A percentile compares a stretch with the other conserved stretches of the same genome.
phyloP scores from a whole-genome alignment of 305 asterid genomes.

The Euphrasia arctica region DNA sequence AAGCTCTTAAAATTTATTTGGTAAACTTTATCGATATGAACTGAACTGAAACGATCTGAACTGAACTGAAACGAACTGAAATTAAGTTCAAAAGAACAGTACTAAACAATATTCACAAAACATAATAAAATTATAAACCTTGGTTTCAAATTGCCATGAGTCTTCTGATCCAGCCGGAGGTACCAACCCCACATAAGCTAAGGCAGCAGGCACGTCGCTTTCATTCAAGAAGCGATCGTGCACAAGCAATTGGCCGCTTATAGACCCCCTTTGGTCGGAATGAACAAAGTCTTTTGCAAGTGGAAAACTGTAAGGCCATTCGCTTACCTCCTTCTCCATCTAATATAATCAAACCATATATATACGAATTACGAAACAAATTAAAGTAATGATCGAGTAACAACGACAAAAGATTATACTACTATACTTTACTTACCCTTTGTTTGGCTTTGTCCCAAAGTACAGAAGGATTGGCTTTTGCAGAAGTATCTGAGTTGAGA shows the following conservation, averaged over 20 bases:
- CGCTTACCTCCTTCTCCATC: slow-evolving; percentile 49
- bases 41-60: too few species aligned
- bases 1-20: too few species aligned
- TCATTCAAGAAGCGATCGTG: slow-evolving; percentile 37
- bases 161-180: slow-evolving; percentile 41
- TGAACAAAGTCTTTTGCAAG: slow-evolving; percentile 40
- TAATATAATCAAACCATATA: slow-evolving; percentile 7
- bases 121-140: slow-evolving; percentile 31
- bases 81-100: too few species aligned
- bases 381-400: too few species aligned
- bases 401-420: too few species aligned
- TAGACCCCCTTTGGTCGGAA: slow-evolving; percentile 46
- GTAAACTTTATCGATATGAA: too few species aligned
- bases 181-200: slow-evolving; percentile 66
- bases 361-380: too few species aligned
- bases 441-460: slow-evolving; percentile 73
- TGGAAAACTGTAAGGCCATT: slow-evolving; percentile 70
- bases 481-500: slow-evolving; percentile 46
- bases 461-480: slow-evolving; percentile 29
- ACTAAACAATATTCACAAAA: too few species aligned
- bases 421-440: slow-evolving; percentile 32
- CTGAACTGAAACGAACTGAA: too few species aligned
- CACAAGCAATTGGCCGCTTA: slow-evolving; percentile 55
- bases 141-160: slow-evolving; percentile 76
- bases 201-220: slow-evolving; percentile 25